Evolutionary conservation across 2,329 filamentous ascomycete species (phyloP).

Genomic region (Coniochaeta sp.): DNA sequence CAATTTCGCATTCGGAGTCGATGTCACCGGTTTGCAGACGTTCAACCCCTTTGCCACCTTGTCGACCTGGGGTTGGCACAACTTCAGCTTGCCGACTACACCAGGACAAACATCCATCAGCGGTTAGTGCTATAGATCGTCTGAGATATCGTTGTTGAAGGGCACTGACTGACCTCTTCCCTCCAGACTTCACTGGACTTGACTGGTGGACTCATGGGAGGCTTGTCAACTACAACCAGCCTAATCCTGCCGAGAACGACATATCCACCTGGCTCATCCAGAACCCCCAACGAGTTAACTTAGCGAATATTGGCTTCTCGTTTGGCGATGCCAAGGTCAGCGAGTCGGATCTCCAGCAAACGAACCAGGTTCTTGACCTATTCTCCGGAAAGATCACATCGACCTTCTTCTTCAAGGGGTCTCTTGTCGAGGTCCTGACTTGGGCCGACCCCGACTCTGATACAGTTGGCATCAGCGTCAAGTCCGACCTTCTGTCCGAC

Average conservation of each 20-base stretch:
- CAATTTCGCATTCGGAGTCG: slow-evolving; percentile 40
- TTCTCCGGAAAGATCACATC: slow-evolving; percentile 38
- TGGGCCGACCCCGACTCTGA: slow-evolving; percentile 37
- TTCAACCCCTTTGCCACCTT: slow-evolving; percentile 39
- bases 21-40: slow-evolving; percentile 38
- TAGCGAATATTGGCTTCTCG: slow-evolving; percentile 39
- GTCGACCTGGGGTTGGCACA: slow-evolving; percentile 44
- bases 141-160: neutral
- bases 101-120: slow-evolving; percentile 26
- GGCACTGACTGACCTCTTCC: neutral
- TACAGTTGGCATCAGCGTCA: slow-evolving; percentile 34
- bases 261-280: slow-evolving; percentile 35
- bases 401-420: slow-evolving; percentile 32
- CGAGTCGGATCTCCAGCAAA: slow-evolving; percentile 30
- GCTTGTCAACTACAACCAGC: slow-evolving; percentile 33
- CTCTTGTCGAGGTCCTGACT: slow-evolving; percentile 33
- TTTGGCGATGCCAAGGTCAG: slow-evolving; percentile 31
- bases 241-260: slow-evolving; percentile 31
- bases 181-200: slow-evolving; percentile 29
- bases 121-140: slow-evolving; percentile 16
- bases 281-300: slow-evolving; percentile 45
- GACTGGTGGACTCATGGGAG: slow-evolving; percentile 36
- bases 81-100: slow-evolving; percentile 36
- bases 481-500: slow-evolving; percentile 30
- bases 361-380: slow-evolving; percentile 37